Base-by-base conservation (phyloP, 2,329 filamentous ascomycete species). In the Fusarium chaquense region DNA sequence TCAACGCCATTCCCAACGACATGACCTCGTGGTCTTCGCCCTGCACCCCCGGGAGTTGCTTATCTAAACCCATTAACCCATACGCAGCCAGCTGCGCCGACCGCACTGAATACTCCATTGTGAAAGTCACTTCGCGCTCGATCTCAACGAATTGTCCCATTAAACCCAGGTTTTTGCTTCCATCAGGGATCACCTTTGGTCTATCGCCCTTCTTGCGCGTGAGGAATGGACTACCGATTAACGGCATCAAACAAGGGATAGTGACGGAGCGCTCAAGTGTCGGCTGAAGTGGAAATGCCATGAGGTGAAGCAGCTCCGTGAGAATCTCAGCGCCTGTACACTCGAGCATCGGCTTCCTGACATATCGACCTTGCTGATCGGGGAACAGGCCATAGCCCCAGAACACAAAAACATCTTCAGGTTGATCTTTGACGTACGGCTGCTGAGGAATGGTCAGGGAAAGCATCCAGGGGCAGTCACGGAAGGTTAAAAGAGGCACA, bases 61-160 rank as follows among this genome's bases (percentile, higher is more conserved):
- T 73, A 15, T 74, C 73, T 6, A 75, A n/a, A 2, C 58, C 64
- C 70, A 73, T 69, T 2, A 75, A 66, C 28, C 70, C 70, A 49
- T 73, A 75, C 13, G 74, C 73, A 22, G 73, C 73, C 11, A 73
- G 44, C 33, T 75, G 73, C 24, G 73, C 73, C 45, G 73, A 75
- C 13, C 73, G 57, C 9, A 74, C 73, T 2, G 73, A 75, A 20
- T 75, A 75, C 52, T 75, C 73, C 73, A 75, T 75, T 22, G 73
- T 75, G n/a, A 75, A 75, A 4, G 73, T 75, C 36, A 75, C 71
- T 38, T 75, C 73, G 0, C 73, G 49, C 47, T 75, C 72, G n/a
- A 75, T 45, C 66, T 75, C 73, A 10, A 75, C 73, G 51, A 75
- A 75, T 36, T 75, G 73, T 2, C 73, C 73, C 71, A 75, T 75